Evolutionary conservation across 306 rosid genomes (phyloP), one percentile per base, ranked within the genome.

Genomic region (Quercus mongolica): DNA sequence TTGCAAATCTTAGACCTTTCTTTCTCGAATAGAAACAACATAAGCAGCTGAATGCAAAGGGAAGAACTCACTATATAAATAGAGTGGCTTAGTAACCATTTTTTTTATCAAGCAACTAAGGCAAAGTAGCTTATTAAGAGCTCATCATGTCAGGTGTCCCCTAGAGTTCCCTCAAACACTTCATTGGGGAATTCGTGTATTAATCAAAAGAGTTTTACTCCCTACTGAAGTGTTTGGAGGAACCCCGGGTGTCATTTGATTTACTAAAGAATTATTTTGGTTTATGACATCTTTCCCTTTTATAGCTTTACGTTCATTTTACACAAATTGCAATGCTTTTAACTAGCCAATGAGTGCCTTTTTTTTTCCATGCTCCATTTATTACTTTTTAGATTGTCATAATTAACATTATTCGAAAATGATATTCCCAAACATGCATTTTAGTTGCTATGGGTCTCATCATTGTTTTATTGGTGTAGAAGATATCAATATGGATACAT

Each of bases 161-260:
- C 75, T 68, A 61, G 82, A 86, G 82, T 82, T 86, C 79, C 75
- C 76, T 74, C 56, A 78, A 83, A 56, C 73, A 69, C 82, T 86
- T 86, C 89, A 76, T 49, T 63, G 49, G 58, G 49, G 30, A 11
- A 6, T 44, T 11, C 3, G 0, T 19, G n/a, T 17, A 17, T 1
- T 1, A 56, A 56, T 19, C 46, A 41, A 41, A 56, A 56, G 10
- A 19, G 59, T 56, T 5, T 1, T 41, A 8, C 46, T 64, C 51
- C 76, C 71, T 56, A 78, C 61, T 89, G 88, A 87, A 89, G 88
- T 79, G 86, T 87, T 87, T 85, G 88, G 85, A 73, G 89, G 81
- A 85, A 89, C 89, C 71, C 86, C 71, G 5, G 88, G 86, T 71
- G 75, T 25, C 88, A 81, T 57, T 80, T 49, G 81, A 61, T 13